Evolutionary conservation across 805 yeast genomes (phyloP).

Genomic region (Starmerella stigmatis): DNA sequence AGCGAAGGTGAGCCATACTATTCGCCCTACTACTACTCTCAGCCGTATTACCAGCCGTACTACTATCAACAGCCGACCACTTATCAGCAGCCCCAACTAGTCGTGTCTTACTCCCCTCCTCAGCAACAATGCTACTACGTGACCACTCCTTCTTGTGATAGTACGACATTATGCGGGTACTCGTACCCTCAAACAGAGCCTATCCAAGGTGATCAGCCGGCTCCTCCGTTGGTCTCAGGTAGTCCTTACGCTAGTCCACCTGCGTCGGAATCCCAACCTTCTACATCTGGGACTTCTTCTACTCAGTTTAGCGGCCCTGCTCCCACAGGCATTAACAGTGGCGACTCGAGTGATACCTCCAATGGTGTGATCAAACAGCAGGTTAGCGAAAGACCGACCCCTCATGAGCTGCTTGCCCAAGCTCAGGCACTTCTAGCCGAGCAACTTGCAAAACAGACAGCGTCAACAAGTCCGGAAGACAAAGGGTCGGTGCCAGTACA

Average conservation of each 20-base stretch:
- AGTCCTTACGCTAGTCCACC: no score
- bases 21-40: neutral
- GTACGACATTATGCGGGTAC: neutral
- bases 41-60: constrained; percentile 8
- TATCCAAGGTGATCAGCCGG: neutral
- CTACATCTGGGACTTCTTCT: no score
- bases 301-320: no score
- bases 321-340: neutral
- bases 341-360: neutral
- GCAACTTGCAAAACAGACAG: neutral
- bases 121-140: constrained; percentile 1
- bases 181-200: neutral
- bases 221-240: no score
- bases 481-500: neutral
- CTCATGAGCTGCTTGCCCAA: no score
- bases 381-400: no score
- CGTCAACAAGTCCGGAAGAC: no score
- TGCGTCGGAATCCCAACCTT: no score
- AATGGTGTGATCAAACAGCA: neutral
- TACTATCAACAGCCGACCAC: constrained; percentile 1
- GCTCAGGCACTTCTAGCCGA: neutral
- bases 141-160: neutral
- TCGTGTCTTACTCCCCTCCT: neutral
- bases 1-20: neutral
- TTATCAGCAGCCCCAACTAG: constrained; percentile 6